Evolutionary conservation across 495 filamentous ascomycete genomes (phyloP).

Genomic region (Penicillium flavigenum): DNA sequence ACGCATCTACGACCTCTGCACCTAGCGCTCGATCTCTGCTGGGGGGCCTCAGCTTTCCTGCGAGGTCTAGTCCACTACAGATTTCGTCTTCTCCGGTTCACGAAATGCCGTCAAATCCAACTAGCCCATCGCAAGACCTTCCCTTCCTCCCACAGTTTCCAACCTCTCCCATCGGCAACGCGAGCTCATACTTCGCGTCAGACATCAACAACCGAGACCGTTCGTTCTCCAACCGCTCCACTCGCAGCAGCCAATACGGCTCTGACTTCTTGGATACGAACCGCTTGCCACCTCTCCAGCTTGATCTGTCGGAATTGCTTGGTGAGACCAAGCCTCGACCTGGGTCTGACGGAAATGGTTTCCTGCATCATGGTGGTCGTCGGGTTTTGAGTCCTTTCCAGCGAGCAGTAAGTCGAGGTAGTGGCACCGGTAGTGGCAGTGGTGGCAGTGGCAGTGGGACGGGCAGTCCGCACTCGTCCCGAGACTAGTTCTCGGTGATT

Average conservation of each 20-base stretch:
- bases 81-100: constrained; percentile 37
- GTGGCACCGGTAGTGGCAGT: constrained; percentile 49
- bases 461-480: constrained; percentile 46
- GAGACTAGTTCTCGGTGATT: constrained; percentile 26
- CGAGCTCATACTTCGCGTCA: constrained; percentile 36
- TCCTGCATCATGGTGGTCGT: constrained; percentile 30
- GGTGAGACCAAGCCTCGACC: constrained; percentile 34
- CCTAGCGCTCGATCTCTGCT: constrained; percentile 39
- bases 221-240: constrained; percentile 50
- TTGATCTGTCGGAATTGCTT: constrained; percentile 39
- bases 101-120: constrained; percentile 38
- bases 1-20: constrained; percentile 31
- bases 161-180: constrained; percentile 36
- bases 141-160: constrained; percentile 41
- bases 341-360: constrained; percentile 37
- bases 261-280: constrained; percentile 41
- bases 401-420: constrained; percentile 44
- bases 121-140: constrained; percentile 39
- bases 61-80: constrained; percentile 46
- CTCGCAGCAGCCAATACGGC: constrained; percentile 43
- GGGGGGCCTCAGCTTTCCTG: constrained; percentile 42
- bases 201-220: constrained; percentile 42
- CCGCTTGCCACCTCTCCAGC: constrained; percentile 35
- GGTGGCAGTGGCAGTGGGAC: constrained; percentile 44
- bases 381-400: constrained; percentile 44